These are phyloP conservation scores for Echeveria elegans DNA, from an alignment of 164 flowering plant species.

Conservation along the genomic window DNA sequence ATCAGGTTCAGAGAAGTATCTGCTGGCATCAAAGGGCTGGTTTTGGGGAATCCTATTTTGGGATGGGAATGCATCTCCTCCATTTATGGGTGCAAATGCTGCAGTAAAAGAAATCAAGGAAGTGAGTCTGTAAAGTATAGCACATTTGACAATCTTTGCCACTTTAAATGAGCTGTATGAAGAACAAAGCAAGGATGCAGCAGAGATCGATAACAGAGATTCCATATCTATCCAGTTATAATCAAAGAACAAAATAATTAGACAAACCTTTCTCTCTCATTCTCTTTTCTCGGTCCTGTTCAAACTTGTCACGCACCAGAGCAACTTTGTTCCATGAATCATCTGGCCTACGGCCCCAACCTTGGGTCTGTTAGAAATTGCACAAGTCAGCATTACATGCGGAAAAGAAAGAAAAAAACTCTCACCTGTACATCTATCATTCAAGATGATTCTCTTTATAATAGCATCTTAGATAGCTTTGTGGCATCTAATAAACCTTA, in stretches of 20 bases:
- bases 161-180: neutral
- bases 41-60: slow-evolving; percentile 26
- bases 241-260: neutral
- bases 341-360: slow-evolving; percentile 34
- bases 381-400: neutral
- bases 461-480: too few species aligned
- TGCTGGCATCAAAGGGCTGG: slow-evolving; percentile 45
- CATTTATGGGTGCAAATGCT: slow-evolving; percentile 84
- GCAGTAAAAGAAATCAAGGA: slow-evolving; percentile 18
- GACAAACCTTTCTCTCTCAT: slow-evolving; percentile 83
- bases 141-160: neutral
- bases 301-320: slow-evolving; percentile 83
- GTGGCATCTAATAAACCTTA: neutral
- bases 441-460: neutral
- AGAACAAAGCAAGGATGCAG: neutral
- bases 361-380: slow-evolving; percentile 38
- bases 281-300: slow-evolving; percentile 81
- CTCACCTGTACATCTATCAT: too few species aligned
- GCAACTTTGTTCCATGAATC: slow-evolving; percentile 55
- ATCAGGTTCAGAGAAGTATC: slow-evolving; percentile 32
- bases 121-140: neutral
- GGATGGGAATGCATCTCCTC: slow-evolving; percentile 18
- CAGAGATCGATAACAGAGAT: neutral
- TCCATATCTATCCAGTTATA: neutral
- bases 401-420: too few species aligned